Evolutionary conservation across 345 rosid genomes (phyloP).

Genomic region (Bretschneidera sinensis): DNA sequence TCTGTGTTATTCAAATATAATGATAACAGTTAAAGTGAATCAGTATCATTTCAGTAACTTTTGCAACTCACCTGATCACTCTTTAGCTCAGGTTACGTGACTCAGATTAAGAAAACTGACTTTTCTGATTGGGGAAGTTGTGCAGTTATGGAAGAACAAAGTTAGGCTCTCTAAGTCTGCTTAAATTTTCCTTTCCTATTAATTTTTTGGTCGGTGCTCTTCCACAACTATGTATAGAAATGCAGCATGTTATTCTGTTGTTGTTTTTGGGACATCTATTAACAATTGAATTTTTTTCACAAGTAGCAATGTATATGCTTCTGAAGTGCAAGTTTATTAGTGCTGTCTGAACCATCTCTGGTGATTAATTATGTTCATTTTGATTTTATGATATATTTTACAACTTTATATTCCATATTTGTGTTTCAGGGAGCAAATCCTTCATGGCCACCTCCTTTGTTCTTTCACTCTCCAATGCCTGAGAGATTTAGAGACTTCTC

Average conservation of each 20-base stretch:
- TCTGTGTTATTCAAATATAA: not conserved
- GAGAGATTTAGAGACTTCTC: constrained; percentile 54
- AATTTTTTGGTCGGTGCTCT: too few relatives aligned
- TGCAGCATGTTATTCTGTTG: too few relatives aligned
- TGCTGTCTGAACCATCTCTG: too few relatives aligned
- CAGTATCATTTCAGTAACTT: not conserved
- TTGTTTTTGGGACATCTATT: not conserved
- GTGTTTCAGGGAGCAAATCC: constrained; percentile 53
- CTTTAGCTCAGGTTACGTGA: not conserved
- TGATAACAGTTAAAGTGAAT: too few relatives aligned
- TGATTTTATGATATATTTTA: not conserved
- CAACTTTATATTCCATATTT: constrained; percentile 4
- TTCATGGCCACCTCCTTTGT: constrained; percentile 44
- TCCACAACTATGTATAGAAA: too few relatives aligned
- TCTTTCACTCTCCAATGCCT: constrained; percentile 37
- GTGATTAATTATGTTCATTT: too few relatives aligned
- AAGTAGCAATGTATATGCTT: not conserved
- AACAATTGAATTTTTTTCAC: too few relatives aligned
- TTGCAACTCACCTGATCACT: not conserved
- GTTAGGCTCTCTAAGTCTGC: not conserved
- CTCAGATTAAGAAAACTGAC: not conserved
- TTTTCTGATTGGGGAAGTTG: not conserved
- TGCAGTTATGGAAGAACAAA: not conserved
- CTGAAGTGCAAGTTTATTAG: not conserved
- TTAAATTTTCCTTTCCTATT: too few relatives aligned